Base-by-base conservation (phyloP, 306 rosid genomes). In the Acacia crassicarpa region DNA sequence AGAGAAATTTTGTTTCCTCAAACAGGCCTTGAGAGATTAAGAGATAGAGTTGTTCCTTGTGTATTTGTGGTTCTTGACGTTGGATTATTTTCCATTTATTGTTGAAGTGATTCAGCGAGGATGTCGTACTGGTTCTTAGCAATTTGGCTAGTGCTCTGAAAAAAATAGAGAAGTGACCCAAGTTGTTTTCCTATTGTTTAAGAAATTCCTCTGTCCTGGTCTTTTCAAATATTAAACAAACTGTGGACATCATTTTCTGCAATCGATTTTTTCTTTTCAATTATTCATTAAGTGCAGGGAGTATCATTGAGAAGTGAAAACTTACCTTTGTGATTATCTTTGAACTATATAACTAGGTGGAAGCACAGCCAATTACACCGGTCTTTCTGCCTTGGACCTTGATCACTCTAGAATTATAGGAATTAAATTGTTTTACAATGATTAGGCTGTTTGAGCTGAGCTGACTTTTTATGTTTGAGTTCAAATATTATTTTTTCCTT, bases 41-140 rank as follows among this genome's bases (percentile, higher is more conserved):
- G 8, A 59, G 66, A 19, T 33, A n/a, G 53, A 38, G 4, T 10
- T 44, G 2, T 63, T 25, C 17, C 25, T 12, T 41, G 32, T 20
- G 27, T 2, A 76, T 76, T 67, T 38, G 11, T 74, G 11, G 27
- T 38, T 73, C 27, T 33, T 23, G 67, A 23, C 23, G 13, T 23
- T 48, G 38, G 3, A 17, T 19, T 81, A 67, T 70, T 56, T 27
- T 32, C 76, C 54, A 65, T 54, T 14, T 80, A 38, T 76, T 5
- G 78, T 30, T 72, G 81, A 83, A 67, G 84, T 59, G 79, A 53
- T 33, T 6, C 41, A 33, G 20, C 67, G 46, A 44, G n/a, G 22
- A 46, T 7, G 67, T 69, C 0, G n/a, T 44, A 5, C 23, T 56
- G 49, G 14, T 14, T 16, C 33, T 2, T 32, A 9, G 33, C 35